These are phyloP conservation scores for Artemisia argyi DNA, from an alignment of 129 eudicot species.

Conservation along the genomic window DNA sequence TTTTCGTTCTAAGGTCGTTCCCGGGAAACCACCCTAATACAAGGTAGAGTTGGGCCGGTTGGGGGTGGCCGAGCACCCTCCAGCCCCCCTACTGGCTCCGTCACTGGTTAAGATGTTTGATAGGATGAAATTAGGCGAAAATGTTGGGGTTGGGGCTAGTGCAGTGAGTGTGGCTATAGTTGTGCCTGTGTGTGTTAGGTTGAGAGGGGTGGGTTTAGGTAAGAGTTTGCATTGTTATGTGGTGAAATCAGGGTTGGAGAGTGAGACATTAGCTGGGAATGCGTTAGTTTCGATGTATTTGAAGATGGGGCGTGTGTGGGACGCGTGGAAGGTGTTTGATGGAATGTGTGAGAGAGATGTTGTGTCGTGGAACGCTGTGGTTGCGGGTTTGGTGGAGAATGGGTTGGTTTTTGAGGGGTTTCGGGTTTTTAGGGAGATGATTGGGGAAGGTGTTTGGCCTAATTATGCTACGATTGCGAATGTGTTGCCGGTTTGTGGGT, in stretches of 20 bases:
- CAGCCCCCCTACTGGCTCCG: too few relatives aligned
- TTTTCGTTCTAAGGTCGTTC: too few relatives aligned
- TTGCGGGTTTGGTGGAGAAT: slow-evolving; percentile 81
- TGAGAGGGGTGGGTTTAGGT: slow-evolving; percentile 46
- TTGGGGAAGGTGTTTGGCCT: slow-evolving; percentile 43
- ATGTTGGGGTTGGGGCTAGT: slow-evolving; percentile 43
- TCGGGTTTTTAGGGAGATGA: slow-evolving; percentile 54
- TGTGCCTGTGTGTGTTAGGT: slow-evolving; percentile 72
- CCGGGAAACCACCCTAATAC: too few relatives aligned
- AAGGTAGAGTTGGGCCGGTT: too few relatives aligned
- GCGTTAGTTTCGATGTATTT: slow-evolving; percentile 81
- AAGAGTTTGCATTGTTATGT: slow-evolving; percentile 64
- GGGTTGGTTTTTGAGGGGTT: slow-evolving; percentile 54
- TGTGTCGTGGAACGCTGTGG: slow-evolving; percentile 80
- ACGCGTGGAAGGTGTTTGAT: slow-evolving; percentile 50
- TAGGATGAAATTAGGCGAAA: slow-evolving; percentile 35
- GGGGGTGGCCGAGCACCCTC: too few relatives aligned
- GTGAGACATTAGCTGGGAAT: slow-evolving; percentile 72
- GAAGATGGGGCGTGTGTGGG: slow-evolving; percentile 52
- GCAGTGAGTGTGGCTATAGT: slow-evolving; percentile 70
- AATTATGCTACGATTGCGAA: slow-evolving; percentile 82
- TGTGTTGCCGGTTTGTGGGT: slow-evolving; percentile 61
- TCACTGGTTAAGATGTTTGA: slow-evolving; percentile 49
- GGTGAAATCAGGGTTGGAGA: slow-evolving; percentile 60
- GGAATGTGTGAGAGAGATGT: slow-evolving; percentile 69